Evolutionary conservation across 2,329 filamentous ascomycete species (phyloP), one percentile per base, ranked within the genome.

Genomic region (Fusarium sp.): DNA sequence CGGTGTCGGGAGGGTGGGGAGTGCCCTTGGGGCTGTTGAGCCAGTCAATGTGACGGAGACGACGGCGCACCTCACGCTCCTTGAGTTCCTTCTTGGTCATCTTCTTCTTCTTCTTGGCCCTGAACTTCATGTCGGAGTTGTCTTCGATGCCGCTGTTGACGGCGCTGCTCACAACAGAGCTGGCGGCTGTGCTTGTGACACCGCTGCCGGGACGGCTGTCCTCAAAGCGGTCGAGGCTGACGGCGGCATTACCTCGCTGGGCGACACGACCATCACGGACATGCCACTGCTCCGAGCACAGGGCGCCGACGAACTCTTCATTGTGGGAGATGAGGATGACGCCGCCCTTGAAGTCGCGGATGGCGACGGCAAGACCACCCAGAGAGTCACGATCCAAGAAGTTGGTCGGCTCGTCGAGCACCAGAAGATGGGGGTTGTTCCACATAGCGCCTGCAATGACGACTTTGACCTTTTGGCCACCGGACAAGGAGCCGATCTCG

Each of bases 241-340:
- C 86, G 62, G 93, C 91, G 2, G 91, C 84, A 78, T 91, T 90
- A 74, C 94, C 94, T 79, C 94, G 94, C 82, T 95, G 91, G 3
- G 94, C 92, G 66, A 99, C 91, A 52, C 92, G 91, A 2, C 96
- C 96, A 75, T 95, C 94, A 59, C 90, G 91, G 71, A 99, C 94
- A 82, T 97, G 93, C 93, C 96, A 97, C 83, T 98, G 95, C 85
- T 99, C 97, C 5, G 93, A 93, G 83, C 96, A 96, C 11, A 99
- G 90, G 4, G 95, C 95, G 64, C 95, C 95, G 54, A 99, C 95
- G 77, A 99, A 99, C 82, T 99, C 96, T 79, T 98, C 95, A 88
- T 99, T 98, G 85, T 99, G 96, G 67, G 95, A 98, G 82, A 99
- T 99, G 91, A 99, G 97, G 71, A 99, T 95, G 3, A 99, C 96